Evolutionary conservation across 306 rosid genomes (phyloP).

Genomic region (Lotus japonicus): DNA sequence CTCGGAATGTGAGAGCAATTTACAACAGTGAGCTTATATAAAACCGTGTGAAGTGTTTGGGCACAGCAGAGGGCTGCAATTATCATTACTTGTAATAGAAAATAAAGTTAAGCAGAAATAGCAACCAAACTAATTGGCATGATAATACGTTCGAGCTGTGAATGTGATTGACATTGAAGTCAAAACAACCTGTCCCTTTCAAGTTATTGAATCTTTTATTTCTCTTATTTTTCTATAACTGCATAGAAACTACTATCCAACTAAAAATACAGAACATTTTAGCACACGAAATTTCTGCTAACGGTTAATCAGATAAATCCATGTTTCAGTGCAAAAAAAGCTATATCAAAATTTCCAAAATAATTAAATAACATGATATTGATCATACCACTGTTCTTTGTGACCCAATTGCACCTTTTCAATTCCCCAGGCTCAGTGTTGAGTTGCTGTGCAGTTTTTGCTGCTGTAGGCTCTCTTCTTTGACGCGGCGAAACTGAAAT

Average conservation of each 20-base stretch:
- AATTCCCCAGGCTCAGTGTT: conserved; percentile 42
- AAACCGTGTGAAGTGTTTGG: neutral
- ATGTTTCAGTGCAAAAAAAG: neutral
- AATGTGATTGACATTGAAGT: neutral
- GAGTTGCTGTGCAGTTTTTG: conserved; percentile 34
- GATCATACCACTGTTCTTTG: conserved; percentile 63
- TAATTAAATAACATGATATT: neutral
- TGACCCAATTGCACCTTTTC: conserved; percentile 87
- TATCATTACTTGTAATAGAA: neutral
- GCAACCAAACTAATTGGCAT: conserved; percentile 2
- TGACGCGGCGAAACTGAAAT: conserved; percentile 36
- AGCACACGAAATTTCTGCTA: too few relatives aligned
- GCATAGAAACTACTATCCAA: neutral
- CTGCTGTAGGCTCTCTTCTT: conserved; percentile 39
- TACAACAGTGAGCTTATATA: neutral
- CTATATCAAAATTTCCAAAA: neutral
- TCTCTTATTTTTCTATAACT: too few relatives aligned
- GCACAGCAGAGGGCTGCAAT: neutral
- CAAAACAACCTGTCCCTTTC: neutral
- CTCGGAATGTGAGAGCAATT: too few relatives aligned
- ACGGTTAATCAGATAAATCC: too few relatives aligned
- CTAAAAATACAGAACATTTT: neutral
- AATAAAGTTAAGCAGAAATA: neutral
- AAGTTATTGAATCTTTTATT: neutral
- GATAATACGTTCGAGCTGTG: conserved; percentile 10